A percentile compares a stretch with the other conserved stretches of the same genome.
These are phyloP conservation scores for Cynara cardunculus DNA, from an alignment of 129 eudicot species.

Conservation along the genomic window DNA sequence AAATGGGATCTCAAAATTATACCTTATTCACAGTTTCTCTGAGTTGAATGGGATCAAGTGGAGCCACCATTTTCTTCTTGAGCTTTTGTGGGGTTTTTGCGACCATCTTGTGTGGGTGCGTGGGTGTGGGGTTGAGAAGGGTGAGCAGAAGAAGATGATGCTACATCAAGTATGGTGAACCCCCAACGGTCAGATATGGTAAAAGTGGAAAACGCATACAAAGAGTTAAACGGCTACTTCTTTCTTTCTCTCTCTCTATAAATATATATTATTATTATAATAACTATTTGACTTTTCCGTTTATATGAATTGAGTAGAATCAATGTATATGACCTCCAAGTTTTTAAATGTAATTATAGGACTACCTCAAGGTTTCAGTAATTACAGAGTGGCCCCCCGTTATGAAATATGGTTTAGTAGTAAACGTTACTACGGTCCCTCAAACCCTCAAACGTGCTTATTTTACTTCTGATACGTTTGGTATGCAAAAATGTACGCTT, in stretches of 20 bases:
- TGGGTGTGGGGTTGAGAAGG: background rate
- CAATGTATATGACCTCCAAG: background rate
- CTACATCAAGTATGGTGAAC: conserved; percentile 1
- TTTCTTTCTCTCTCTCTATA: background rate
- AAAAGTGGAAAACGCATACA: conserved; percentile 19
- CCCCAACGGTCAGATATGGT: conserved; percentile 24
- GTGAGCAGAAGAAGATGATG: background rate
- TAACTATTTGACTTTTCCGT: conserved; percentile 12
- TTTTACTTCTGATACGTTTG: background rate
- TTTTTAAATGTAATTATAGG: background rate
- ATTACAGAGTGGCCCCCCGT: background rate
- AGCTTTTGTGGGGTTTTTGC: conserved; percentile 92
- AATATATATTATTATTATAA: background rate
- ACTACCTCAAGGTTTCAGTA: background rate
- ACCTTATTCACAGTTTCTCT: conserved; percentile 89
- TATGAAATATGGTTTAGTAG: background rate
- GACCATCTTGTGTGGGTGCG: conserved; percentile 49
- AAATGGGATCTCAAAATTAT: background rate
- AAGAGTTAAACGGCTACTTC: conserved; percentile 22
- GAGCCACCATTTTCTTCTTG: conserved; percentile 59
- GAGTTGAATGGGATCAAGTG: conserved; percentile 74
- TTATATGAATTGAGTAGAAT: background rate
- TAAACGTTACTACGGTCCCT: background rate
- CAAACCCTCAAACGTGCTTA: background rate
- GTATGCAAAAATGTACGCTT: background rate